Evolutionary conservation across 2,329 filamentous ascomycete species (phyloP).

Genomic region (Aspergillus ibericus): DNA sequence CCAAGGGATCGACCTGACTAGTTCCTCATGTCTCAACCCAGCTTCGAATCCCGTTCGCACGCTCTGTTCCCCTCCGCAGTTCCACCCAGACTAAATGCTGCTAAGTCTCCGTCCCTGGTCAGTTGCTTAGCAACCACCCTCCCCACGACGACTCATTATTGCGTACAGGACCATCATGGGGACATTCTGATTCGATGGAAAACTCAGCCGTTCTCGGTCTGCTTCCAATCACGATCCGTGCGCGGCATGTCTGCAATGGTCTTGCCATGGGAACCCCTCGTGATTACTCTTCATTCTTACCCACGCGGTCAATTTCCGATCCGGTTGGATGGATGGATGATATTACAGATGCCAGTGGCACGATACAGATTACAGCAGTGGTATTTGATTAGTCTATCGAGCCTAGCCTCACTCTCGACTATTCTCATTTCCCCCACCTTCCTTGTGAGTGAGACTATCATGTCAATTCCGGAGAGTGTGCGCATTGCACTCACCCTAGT

Average conservation of each 20-base stretch:
- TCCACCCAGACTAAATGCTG: neutral
- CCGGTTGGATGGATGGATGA: neutral
- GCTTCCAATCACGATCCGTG: neutral
- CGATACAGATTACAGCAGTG: no score
- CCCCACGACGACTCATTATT: neutral
- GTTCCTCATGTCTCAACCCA: neutral
- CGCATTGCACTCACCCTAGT: neutral
- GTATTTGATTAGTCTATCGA: no score
- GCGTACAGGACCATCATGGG: neutral
- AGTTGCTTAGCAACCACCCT: neutral
- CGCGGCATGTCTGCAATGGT: neutral
- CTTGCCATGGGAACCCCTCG: neutral
- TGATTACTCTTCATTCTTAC: neutral
- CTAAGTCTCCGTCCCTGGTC: neutral
- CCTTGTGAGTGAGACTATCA: neutral
- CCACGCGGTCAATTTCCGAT: neutral
- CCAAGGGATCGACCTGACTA: constrained; percentile 2
- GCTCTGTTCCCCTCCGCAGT: neutral
- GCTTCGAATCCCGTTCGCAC: neutral
- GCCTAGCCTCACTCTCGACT: neutral
- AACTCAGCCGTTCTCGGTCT: neutral
- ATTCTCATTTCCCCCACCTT: no score
- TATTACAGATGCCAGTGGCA: neutral
- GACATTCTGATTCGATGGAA: neutral
- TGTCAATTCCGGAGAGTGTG: neutral